These are phyloP conservation scores for Neocatenulostroma microsporum DNA, from an alignment of 2,329 filamentous ascomycete genomes.

Conservation along the genomic window DNA sequence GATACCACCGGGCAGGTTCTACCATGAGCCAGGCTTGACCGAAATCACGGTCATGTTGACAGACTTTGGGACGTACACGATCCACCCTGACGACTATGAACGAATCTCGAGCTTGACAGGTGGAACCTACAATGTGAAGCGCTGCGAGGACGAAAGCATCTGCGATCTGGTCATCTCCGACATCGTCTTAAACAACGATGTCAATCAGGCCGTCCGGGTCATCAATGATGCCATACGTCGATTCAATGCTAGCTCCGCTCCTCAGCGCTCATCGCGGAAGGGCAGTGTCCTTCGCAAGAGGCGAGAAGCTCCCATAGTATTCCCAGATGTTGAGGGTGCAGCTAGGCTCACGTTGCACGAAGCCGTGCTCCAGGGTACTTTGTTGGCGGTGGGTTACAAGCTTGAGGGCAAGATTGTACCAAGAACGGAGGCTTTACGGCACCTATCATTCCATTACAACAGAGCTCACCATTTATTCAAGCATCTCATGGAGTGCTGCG, in stretches of 20 bases:
- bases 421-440: background rate
- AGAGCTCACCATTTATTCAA: background rate
- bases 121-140: slow-evolving; percentile 2
- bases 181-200: slow-evolving; percentile 1
- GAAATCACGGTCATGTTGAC: slow-evolving; percentile 2
- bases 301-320: background rate
- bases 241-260: slow-evolving; percentile 3
- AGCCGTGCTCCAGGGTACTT: background rate
- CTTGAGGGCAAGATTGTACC: background rate
- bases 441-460: background rate
- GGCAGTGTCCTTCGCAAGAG: background rate
- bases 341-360: background rate
- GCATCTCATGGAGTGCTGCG: background rate
- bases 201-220: slow-evolving; percentile 4
- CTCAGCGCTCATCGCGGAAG: background rate
- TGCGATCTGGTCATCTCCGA: slow-evolving; percentile 5
- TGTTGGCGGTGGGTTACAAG: background rate
- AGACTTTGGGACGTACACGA: slow-evolving; percentile 3
- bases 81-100: slow-evolving; percentile 5
- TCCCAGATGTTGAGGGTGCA: background rate
- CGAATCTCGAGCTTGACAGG: slow-evolving; percentile 3
- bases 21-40: slow-evolving; percentile 3
- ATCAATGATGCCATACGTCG: slow-evolving; percentile 4
- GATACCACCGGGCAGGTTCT: slow-evolving; percentile 2
- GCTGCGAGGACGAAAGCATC: slow-evolving; percentile 3